Base-by-base conservation (phyloP, 2,329 filamentous ascomycete genomes). In the Berkeleyomyces rouxiae region DNA sequence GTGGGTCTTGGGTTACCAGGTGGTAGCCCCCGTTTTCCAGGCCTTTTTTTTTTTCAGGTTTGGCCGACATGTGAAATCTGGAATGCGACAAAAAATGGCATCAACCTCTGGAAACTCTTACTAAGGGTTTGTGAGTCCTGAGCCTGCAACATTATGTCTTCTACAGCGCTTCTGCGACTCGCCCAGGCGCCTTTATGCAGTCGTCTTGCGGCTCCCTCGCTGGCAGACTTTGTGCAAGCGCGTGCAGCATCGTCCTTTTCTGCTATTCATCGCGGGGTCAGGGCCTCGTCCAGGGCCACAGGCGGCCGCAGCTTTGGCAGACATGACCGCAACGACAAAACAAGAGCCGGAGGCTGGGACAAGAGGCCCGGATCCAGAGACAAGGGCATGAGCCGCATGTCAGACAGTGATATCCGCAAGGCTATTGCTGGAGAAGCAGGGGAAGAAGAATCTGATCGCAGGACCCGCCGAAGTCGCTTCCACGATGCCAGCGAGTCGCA, bases 221-320 rank as follows among this genome's bases (percentile, higher is more conserved):
- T 51, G n/a, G 10, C 53, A 13, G 7, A 31, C 11, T 47, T 62
- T n/a, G 37, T 11, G 5, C 63, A 58, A 33, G 40, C 13, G 7
- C 63, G 63, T 23, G 59, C 51, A 4, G 59, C 63, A 23, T 67
- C 67, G 7, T 68, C 67, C 49, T 77, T 88, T 65, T 86, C 85
- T 7, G 86, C 85, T 51, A 90, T 90, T 68, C 81, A 83, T 67
- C 77, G 79, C 55, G 86, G 86, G 11, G 76, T 89, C 36, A 58
- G 55, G 40, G 39, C 42, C 23, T 53, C 58, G 39, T 57, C 61
- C 33, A 62, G 46, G 37, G 11, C 60, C 55, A 39, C 36, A 7
- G 16, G 23, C 23, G 23, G 55, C 10, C 44, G 39, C 42, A 47
- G 40, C 23, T 49, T 44, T 39, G 4, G 39, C 42, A 31, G 46